Percentiles rank a stretch among this genome's conserved stretches.
Conservation (phyloP, 2,329 filamentous ascomycete species). For the Eutypa lata region DNA sequence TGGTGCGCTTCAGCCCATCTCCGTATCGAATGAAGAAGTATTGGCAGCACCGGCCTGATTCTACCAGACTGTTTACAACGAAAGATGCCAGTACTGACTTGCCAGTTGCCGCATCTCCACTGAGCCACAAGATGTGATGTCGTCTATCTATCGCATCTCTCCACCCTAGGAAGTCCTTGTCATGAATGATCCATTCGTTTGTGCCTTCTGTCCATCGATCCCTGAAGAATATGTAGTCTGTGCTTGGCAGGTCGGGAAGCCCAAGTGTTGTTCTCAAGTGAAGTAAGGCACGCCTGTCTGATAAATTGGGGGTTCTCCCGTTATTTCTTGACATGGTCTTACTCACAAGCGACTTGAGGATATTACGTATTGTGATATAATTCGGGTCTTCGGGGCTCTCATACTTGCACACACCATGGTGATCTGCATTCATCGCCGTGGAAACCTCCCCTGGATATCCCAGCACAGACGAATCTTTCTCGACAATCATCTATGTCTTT, state of each 20-base stretch:
- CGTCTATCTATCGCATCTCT: not conserved
- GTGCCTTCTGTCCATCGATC: not conserved
- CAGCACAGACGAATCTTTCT: constrained; percentile 24
- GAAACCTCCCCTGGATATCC: constrained; percentile 25
- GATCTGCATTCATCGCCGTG: constrained; percentile 24
- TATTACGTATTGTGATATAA: constrained; percentile 10
- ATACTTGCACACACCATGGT: constrained; percentile 30
- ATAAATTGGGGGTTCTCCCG: too few species aligned
- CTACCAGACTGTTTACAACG: not conserved
- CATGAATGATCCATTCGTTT: not conserved
- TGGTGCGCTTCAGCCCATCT: not conserved
- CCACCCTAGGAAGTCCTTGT: not conserved
- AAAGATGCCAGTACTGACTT: not conserved
- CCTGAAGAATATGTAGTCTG: not conserved
- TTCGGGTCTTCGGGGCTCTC: constrained; percentile 13
- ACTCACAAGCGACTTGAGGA: constrained; percentile 1
- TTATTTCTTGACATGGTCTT: not conserved
- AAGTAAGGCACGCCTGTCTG: not conserved
- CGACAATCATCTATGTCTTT: constrained; percentile 14
- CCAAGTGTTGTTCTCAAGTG: not conserved
- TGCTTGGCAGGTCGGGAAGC: not conserved
- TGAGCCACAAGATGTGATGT: not conserved
- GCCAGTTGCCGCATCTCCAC: not conserved
- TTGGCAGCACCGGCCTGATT: not conserved
- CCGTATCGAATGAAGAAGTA: not conserved